Base-by-base conservation (phyloP, 805 yeast species). In the Wickerhamia fluorescens region DNA sequence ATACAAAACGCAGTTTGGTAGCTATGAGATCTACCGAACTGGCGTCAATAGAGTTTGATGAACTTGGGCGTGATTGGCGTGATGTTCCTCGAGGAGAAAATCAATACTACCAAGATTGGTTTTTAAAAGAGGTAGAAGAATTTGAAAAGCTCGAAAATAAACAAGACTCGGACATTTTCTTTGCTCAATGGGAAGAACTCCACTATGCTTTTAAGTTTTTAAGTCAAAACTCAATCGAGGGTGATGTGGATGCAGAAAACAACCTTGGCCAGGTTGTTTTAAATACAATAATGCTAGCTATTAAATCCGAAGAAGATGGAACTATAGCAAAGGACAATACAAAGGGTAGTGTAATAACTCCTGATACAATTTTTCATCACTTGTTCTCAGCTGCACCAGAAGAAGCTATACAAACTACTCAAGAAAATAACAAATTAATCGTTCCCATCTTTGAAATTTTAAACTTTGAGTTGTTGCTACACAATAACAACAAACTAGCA, bases 41-140 rank as follows among this genome's bases (percentile, higher is more conserved):
- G 2, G 24, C 26, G 11, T 16, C 37, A 4, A 53, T 71, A 21
- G 75, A 71, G 27, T 69, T 73, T 47, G 84, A 76, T 46, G 67
- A 71, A 16, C 48, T 61, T 25, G 85, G 84, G 0, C 58, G 72
- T 20, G 87, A 80, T 52, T 78, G 87, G 84, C 56, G 86, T 41
- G 87, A 78, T 49, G 61, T 77, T 8, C 80, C 83, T 3, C 56
- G 86, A 28, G 83, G 74, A 3, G 59, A 58, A 1, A 80, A 80
- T 44, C 50, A 55, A 8, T 28, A 39, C 7, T 50, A 40, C 30
- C 40, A 44, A 8, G 35, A 31, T 2, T 37, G 42, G 33, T 56
- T 53, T 28, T 14, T 44, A 14, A 37, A 38, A 13, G 26, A 37
- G 17, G 36, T 44, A 13, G 31, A 29, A 1, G 39, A 40, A 24